Evolutionary conservation across 441 rosid genomes (phyloP), one percentile per base, ranked within the genome.

Genomic region (Erysimum cheiri): DNA sequence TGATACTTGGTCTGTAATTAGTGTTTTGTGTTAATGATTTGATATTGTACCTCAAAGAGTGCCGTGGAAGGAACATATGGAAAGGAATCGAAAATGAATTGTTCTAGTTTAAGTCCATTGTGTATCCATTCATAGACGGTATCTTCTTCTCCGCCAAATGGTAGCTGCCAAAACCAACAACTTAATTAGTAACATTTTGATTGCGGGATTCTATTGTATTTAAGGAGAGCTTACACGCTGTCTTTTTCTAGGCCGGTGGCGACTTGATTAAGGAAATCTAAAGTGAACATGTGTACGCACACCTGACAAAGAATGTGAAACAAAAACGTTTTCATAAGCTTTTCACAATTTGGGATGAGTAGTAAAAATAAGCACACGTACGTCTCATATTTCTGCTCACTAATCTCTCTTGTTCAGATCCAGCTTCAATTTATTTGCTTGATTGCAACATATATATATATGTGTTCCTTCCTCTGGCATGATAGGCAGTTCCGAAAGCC

Each of bases 31-130:
- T 31, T 10, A 26, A 56, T 35, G 26, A 49, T 54, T 49, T 35
- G n/a, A 62, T 53, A 53, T 36, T 3, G 15, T 41, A 96, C 99
- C 98, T 93, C 99, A 58, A 87, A 96, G 73, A 96, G 96, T 37
- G 98, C 97, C 33, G 98, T 93, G 61, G 99, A 85, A 67, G 99
- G 98, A 81, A 98, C 93, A 87, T 93, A 93, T 2, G 98, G 97
- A 77, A 96, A 96, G 55, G 94, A 89, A 80, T 96, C 97, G 59
- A 96, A 96, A 81, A 96, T 77, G 82, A 89, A 96, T 70, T 91
- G 98, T 91, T 96, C 97, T 56, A 96, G 87, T 80, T 96, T 93
- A 65, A 82, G 75, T 52, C 98, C 82, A 73, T 32, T 6, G 95
- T 85, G 54, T 71, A 69, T 35, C 98, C 99, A 78, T 93, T 85